These are phyloP conservation scores for Cladobotryum protrusum DNA, from an alignment of 2,329 filamentous ascomycete genomes.

Conservation along the genomic window DNA sequence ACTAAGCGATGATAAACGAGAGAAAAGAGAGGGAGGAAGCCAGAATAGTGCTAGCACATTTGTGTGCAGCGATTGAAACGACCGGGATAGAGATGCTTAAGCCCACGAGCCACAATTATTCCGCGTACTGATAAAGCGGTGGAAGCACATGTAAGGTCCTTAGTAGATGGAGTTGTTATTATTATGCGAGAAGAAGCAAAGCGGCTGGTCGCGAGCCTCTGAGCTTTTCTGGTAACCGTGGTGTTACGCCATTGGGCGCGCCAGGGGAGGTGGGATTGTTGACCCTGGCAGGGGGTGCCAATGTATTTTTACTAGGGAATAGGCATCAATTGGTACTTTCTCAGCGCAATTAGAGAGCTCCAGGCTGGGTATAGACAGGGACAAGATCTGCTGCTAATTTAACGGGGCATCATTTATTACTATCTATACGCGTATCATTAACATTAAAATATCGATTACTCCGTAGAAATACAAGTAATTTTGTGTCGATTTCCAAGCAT, in stretches of 20 bases:
- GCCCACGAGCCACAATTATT: too few species aligned
- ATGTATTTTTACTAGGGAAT: slow-evolving; percentile 1
- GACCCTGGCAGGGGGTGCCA: slow-evolving; percentile 4
- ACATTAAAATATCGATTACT: too few species aligned
- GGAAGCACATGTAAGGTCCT: not conserved
- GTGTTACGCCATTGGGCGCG: slow-evolving; percentile 14
- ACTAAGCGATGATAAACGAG: not conserved
- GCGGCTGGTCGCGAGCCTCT: slow-evolving; percentile 4
- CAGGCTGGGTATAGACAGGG: too few species aligned
- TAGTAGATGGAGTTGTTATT: not conserved
- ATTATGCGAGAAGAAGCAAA: slow-evolving; percentile 1
- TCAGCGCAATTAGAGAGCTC: too few species aligned
- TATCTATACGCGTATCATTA: too few species aligned
- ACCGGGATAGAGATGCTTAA: too few species aligned
- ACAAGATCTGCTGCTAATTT: too few species aligned
- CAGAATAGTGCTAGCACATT: too few species aligned
- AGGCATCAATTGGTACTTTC: not conserved
- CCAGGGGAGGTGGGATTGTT: slow-evolving; percentile 3
- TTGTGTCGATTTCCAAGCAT: too few species aligned
- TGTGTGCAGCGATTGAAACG: not conserved
- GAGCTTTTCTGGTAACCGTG: slow-evolving; percentile 9
- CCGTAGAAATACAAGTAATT: too few species aligned
- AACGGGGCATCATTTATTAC: too few species aligned
- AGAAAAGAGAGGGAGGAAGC: not conserved
- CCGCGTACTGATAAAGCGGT: not conserved